Conservation (phyloP, 2,329 filamentous ascomycete species). For the Triangularia setosa region DNA sequence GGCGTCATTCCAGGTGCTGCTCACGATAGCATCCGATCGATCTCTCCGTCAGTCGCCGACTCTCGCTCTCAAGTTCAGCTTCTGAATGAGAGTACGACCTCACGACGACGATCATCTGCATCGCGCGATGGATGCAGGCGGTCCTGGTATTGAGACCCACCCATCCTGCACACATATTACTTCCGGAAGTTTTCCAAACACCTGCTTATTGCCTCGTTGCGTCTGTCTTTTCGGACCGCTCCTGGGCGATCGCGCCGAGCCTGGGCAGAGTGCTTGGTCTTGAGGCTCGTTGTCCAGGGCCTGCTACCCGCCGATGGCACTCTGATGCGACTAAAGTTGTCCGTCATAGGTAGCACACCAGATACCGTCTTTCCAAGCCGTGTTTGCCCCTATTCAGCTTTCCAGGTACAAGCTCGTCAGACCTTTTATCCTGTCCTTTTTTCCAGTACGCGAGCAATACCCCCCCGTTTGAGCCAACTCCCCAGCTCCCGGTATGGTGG, state of each 20-base stretch:
- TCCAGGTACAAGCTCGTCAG: slow-evolving; percentile 21
- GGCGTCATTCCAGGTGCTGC: slow-evolving; percentile 8
- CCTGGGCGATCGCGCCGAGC: slow-evolving; percentile 11
- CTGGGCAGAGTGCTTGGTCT: slow-evolving; percentile 13
- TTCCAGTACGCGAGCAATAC: slow-evolving; percentile 24
- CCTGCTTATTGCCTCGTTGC: slow-evolving; percentile 2
- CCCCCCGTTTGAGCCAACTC: slow-evolving; percentile 23
- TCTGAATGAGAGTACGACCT: slow-evolving; percentile 16
- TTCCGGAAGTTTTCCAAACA: slow-evolving; percentile 8
- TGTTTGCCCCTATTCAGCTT: slow-evolving; percentile 14
- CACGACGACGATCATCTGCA: slow-evolving; percentile 7
- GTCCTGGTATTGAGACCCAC: not conserved
- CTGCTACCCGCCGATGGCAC: slow-evolving; percentile 8
- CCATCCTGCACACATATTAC: not conserved
- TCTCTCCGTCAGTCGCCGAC: not conserved
- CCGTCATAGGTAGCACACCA: slow-evolving; percentile 2
- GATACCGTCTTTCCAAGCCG: slow-evolving; percentile 15
- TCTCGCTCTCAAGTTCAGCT: slow-evolving; percentile 3
- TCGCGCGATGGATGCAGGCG: slow-evolving; percentile 1
- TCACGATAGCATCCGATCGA: slow-evolving; percentile 7
- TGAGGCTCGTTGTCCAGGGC: slow-evolving; percentile 11
- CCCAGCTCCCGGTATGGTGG: slow-evolving; percentile 23
- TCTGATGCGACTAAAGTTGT: slow-evolving; percentile 4
- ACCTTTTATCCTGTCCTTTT: slow-evolving; percentile 27
- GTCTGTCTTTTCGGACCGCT: slow-evolving; percentile 6